Percentiles rank a stretch among this genome's conserved stretches.
Evolutionary conservation across 257 asterid species (phyloP).

Genomic region (Apocynum venetum): DNA sequence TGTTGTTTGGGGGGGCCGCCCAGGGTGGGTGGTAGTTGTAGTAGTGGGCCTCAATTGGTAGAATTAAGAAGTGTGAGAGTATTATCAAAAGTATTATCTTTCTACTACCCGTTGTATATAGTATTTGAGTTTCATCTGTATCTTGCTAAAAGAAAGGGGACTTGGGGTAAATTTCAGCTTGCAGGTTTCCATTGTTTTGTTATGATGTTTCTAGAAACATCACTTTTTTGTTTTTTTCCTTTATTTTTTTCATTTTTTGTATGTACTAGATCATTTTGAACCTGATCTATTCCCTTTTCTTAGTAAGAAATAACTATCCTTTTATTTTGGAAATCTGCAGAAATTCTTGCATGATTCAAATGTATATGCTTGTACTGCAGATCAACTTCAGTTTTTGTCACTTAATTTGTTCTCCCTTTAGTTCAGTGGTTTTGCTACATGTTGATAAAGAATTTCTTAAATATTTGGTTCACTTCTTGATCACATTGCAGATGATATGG

Average conservation of each 20-base stretch:
- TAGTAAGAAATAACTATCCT: not conserved
- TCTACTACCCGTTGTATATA: not conserved
- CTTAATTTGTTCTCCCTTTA: not conserved
- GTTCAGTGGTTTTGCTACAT: not conserved
- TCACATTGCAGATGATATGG: slow-evolving; percentile 86
- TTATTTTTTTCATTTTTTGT: no score
- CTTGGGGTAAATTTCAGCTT: not conserved
- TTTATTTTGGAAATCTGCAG: not conserved
- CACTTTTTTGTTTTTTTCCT: not conserved
- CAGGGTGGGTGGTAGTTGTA: not conserved
- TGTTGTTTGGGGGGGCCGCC: not conserved
- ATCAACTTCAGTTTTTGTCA: not conserved
- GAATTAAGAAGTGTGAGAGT: not conserved
- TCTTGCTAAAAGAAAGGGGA: not conserved
- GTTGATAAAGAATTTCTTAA: not conserved
- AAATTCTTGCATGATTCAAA: not conserved
- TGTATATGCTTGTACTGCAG: not conserved
- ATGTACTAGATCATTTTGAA: not conserved
- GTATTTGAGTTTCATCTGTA: not conserved
- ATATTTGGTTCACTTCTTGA: slow-evolving; percentile 11
- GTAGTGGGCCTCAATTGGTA: not conserved
- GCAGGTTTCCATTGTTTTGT: not conserved
- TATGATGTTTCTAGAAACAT: not conserved
- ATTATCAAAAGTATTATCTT: not conserved
- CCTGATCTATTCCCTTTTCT: not conserved